These are phyloP conservation scores for Tricholoma hemisulphureum DNA, from an alignment of 768 basidiomycete genomes.

Conservation along the genomic window DNA sequence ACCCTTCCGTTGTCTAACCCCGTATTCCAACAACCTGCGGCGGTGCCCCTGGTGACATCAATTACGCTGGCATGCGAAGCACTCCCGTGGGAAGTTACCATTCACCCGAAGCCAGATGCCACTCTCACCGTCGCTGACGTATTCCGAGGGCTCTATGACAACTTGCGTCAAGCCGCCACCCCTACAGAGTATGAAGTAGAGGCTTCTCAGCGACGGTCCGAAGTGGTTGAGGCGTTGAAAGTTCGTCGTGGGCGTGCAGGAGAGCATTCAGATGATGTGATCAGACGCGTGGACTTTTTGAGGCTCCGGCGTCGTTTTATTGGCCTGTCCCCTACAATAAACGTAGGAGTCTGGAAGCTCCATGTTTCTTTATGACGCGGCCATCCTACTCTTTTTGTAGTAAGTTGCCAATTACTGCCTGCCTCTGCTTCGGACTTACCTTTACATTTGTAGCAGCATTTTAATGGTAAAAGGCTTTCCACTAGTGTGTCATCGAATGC, in stretches of 20 bases:
- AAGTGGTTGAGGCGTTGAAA: constrained; percentile 32
- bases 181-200: constrained; percentile 31
- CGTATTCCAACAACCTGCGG: constrained; percentile 23
- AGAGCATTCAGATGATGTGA: constrained; percentile 35
- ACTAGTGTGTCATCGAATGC: background rate
- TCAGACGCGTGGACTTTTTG: constrained; percentile 49
- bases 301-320: constrained; percentile 33
- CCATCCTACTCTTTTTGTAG: background rate
- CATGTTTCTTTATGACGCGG: constrained; percentile 8
- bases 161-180: constrained; percentile 35
- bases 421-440: background rate
- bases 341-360: constrained; percentile 29
- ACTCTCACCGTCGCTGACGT: constrained; percentile 39
- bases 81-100: constrained; percentile 20
- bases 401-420: background rate
- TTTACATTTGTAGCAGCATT: background rate
- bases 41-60: constrained; percentile 17
- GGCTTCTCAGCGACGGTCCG: constrained; percentile 22
- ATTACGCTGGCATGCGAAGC: constrained; percentile 19
- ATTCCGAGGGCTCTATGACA: constrained; percentile 37
- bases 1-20: constrained; percentile 13
- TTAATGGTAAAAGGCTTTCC: background rate
- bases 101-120: constrained; percentile 19
- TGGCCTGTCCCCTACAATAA: constrained; percentile 30
- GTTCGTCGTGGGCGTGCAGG: constrained; percentile 25